A percentile compares a stretch with the other conserved stretches of the same genome.
Evolutionary conservation across 2,329 filamentous ascomycete species (phyloP).

Genomic region (Aspergillaceae sp.): DNA sequence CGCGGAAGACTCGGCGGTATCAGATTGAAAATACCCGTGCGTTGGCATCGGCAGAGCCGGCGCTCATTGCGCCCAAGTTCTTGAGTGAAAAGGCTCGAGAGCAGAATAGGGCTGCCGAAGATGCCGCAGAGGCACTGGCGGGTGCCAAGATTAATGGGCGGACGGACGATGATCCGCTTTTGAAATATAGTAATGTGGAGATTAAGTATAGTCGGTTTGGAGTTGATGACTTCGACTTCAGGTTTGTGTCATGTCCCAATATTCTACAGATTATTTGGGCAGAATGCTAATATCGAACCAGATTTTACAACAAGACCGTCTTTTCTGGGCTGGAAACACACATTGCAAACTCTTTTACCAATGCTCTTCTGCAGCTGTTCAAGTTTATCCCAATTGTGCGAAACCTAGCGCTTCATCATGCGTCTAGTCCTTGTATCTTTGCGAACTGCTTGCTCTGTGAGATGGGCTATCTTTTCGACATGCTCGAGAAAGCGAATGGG

Average conservation of each 20-base stretch:
- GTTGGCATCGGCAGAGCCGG: slow-evolving; percentile 50
- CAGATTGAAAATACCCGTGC: slow-evolving; percentile 71
- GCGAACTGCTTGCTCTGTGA: slow-evolving; percentile 87
- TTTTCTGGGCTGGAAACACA: slow-evolving; percentile 94
- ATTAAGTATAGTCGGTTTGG: slow-evolving; percentile 99
- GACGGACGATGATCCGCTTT: slow-evolving; percentile 70
- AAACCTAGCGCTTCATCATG: slow-evolving; percentile 81
- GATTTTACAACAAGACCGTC: slow-evolving; percentile 87
- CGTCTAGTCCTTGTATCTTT: slow-evolving; percentile 71
- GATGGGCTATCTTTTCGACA: slow-evolving; percentile 90
- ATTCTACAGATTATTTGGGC: slow-evolving; percentile 59
- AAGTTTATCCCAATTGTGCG: slow-evolving; percentile 82
- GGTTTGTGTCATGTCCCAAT: slow-evolving; percentile 65
- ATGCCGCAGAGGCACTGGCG: slow-evolving; percentile 57
- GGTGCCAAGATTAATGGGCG: slow-evolving; percentile 61
- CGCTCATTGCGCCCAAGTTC: slow-evolving; percentile 74
- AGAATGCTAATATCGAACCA: slow-evolving; percentile 36
- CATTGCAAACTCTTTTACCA: slow-evolving; percentile 93
- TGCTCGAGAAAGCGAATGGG: slow-evolving; percentile 91
- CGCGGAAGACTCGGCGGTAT: slow-evolving; percentile 64
- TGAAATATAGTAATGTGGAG: slow-evolving; percentile 87
- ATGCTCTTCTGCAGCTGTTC: slow-evolving; percentile 81
- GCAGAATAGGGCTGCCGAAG: slow-evolving; percentile 39
- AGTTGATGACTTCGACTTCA: slow-evolving; percentile 98
- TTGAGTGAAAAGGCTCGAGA: slow-evolving; percentile 86